These are phyloP conservation scores for Phlyctochytrium planicorne DNA, from an alignment of 192 early-diverging fungal genomes.

Conservation along the genomic window DNA sequence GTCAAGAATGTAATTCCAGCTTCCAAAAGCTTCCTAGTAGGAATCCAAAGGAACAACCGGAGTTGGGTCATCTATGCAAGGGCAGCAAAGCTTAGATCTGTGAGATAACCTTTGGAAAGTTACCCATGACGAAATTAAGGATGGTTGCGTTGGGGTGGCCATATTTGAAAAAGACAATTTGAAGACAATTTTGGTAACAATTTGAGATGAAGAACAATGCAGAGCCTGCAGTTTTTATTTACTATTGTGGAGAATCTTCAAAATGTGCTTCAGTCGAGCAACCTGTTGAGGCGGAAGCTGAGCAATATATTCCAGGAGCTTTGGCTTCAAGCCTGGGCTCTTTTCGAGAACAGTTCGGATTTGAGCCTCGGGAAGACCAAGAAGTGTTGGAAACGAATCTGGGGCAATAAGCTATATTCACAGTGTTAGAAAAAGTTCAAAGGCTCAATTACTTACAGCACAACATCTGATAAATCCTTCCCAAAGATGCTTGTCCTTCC, in stretches of 20 bases:
- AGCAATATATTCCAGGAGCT: constrained; percentile 27
- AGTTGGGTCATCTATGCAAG: no score
- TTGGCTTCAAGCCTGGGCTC: constrained; percentile 20
- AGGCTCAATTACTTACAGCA: constrained; percentile 39
- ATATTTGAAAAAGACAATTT: no score
- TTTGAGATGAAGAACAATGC: background rate
- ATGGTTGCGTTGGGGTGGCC: no score
- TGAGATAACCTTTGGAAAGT: no score
- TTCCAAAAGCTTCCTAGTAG: background rate
- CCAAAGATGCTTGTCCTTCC: constrained; percentile 69
- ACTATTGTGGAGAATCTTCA: constrained; percentile 10
- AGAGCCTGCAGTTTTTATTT: background rate
- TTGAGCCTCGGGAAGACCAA: constrained; percentile 32
- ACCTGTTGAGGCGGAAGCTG: constrained; percentile 19
- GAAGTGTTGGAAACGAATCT: constrained; percentile 24
- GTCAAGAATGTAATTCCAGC: constrained; percentile 16
- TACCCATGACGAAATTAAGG: no score
- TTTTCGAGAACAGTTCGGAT: constrained; percentile 30
- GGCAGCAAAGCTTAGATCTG: no score
- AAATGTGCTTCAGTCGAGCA: constrained; percentile 8
- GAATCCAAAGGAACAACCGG: no score
- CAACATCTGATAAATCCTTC: constrained; percentile 71
- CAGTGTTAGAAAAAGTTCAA: background rate
- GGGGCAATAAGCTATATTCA: constrained; percentile 20
- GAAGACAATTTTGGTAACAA: no score